phyloP scores from a whole-genome alignment of 306 rosid species.

The Inga leiocalycina region DNA sequence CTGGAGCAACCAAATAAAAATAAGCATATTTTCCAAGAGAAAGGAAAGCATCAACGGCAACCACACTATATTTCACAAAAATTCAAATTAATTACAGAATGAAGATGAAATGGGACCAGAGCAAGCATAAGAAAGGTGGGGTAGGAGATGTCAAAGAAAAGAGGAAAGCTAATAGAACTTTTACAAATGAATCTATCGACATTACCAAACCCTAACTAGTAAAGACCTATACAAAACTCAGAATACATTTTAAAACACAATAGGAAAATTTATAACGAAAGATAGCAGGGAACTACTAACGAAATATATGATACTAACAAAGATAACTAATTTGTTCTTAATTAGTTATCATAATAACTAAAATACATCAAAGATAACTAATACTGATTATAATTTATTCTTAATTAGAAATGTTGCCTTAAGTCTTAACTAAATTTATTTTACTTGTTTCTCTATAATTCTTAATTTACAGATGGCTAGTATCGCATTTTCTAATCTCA shows the following conservation, averaged over 20 bases:
- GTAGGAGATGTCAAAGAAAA: not conserved
- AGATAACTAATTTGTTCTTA: too few species aligned
- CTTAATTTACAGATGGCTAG: not conserved
- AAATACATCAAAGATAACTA: not conserved
- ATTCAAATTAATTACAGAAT: not conserved
- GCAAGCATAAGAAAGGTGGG: not conserved
- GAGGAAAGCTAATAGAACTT: not conserved
- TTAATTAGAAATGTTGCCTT: not conserved
- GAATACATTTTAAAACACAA: not conserved
- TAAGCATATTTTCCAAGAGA: not conserved
- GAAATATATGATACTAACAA: too few species aligned
- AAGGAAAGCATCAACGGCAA: not conserved
- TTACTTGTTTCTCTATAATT: not conserved
- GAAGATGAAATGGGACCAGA: not conserved
- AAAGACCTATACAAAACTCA: not conserved
- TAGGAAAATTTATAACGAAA: not conserved
- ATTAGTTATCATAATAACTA: too few species aligned
- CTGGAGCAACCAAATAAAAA: not conserved
- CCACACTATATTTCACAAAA: not conserved
- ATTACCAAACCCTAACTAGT: not conserved
- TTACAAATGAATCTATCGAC: not conserved
- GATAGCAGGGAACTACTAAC: not conserved
- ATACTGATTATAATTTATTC: too few species aligned
- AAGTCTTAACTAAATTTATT: not conserved
- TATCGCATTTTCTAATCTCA: not conserved